A percentile compares a stretch with the other conserved stretches of the same genome.
Evolutionary conservation across 768 basidiomycete species (phyloP).

Genomic region (Exsudoporus frostii): DNA sequence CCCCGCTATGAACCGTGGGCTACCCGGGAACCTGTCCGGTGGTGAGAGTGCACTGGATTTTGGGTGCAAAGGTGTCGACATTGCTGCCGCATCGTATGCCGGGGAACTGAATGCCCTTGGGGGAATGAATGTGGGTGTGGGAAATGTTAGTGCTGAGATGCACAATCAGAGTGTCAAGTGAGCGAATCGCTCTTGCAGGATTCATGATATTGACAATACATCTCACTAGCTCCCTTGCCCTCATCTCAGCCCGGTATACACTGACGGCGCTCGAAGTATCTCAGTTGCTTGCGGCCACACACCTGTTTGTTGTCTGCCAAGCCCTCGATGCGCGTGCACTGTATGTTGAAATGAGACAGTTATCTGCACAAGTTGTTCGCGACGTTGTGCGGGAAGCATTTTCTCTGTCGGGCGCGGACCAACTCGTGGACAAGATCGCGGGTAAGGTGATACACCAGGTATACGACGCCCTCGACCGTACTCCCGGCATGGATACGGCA

Average conservation of each 20-base stretch:
- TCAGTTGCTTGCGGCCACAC: constrained; percentile 68
- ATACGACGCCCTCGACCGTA: constrained; percentile 54
- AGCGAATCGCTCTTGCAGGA: constrained; percentile 24
- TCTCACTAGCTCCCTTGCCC: constrained; percentile 65
- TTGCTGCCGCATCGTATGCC: constrained; percentile 77
- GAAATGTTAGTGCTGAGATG: constrained; percentile 87
- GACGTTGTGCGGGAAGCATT: constrained; percentile 16
- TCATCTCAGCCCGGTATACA: constrained; percentile 81
- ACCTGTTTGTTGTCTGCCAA: constrained; percentile 75
- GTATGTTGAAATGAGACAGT: constrained; percentile 57
- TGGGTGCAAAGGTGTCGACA: constrained; percentile 81
- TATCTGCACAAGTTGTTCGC: constrained; percentile 20
- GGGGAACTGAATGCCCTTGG: constrained; percentile 77
- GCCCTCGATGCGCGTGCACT: constrained; percentile 83
- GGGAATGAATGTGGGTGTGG: constrained; percentile 74
- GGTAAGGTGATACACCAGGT: constrained; percentile 40
- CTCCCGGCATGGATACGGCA: constrained; percentile 67
- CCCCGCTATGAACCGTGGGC: constrained; percentile 64
- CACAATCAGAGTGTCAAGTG: constrained; percentile 91
- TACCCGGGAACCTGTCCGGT: constrained; percentile 76
- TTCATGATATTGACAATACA: not conserved
- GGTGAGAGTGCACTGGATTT: constrained; percentile 81
- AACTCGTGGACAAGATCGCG: constrained; percentile 14
- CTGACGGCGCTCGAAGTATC: constrained; percentile 76
- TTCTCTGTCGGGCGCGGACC: constrained; percentile 5